Conservation (phyloP, 2,329 filamentous ascomycete species). For the Cercospora sojina region DNA sequence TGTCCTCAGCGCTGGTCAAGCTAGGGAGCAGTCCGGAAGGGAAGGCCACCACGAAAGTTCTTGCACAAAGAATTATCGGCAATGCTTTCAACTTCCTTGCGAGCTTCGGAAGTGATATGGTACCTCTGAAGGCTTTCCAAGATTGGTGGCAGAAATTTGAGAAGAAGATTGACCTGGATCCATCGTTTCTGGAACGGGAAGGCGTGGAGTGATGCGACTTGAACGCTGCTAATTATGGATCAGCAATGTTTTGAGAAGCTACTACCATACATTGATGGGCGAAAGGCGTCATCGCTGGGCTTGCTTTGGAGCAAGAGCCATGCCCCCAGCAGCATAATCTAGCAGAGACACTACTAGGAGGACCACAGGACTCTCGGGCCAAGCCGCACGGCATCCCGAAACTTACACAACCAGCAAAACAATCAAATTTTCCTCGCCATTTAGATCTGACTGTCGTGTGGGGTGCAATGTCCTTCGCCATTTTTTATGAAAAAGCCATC, state of each 20-base stretch:
- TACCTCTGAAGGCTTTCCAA: slow-evolving; percentile 91
- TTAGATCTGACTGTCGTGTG: neutral
- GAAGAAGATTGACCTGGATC: slow-evolving; percentile 77
- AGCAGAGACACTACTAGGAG: neutral
- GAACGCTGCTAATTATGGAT: neutral
- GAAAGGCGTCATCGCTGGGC: neutral
- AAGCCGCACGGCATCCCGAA: neutral
- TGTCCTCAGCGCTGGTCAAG: slow-evolving; percentile 40
- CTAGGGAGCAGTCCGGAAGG: slow-evolving; percentile 21
- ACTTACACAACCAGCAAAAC: neutral
- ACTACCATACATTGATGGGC: neutral
- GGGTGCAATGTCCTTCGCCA: neutral
- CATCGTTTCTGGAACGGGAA: slow-evolving; percentile 71
- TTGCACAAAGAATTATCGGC: slow-evolving; percentile 91
- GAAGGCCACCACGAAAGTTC: slow-evolving; percentile 65
- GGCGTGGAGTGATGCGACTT: neutral
- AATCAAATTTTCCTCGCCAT: neutral
- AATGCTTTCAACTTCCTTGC: slow-evolving; percentile 97
- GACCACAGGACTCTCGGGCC: neutral
- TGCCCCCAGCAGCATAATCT: neutral
- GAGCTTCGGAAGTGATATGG: slow-evolving; percentile 83
- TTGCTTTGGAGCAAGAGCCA: neutral
- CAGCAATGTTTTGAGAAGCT: neutral
- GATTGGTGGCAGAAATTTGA: slow-evolving; percentile 99
- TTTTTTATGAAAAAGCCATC: neutral